Percentiles rank a stretch among this genome's conserved stretches.
phyloP scores from a whole-genome alignment of 306 rosid species.

The Herpetospermum pedunculosum region DNA sequence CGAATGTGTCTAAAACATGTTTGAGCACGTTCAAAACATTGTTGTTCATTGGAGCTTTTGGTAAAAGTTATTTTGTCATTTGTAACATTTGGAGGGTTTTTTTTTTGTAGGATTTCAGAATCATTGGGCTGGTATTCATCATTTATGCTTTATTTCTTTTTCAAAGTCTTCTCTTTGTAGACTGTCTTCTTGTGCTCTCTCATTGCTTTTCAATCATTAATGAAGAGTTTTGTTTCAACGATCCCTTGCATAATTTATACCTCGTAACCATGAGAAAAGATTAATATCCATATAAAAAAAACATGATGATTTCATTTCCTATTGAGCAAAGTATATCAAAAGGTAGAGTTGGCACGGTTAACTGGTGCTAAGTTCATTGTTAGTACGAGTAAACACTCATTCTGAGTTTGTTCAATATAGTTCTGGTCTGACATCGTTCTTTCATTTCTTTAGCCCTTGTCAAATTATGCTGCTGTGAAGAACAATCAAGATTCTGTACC shows the following conservation, averaged over 20 bases:
- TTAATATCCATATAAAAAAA: neutral
- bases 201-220: too few relatives aligned
- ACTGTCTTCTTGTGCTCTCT: too few relatives aligned
- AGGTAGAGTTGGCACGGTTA: neutral
- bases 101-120: too few relatives aligned
- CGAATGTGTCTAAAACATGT: neutral
- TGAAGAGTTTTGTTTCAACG: too few relatives aligned
- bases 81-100: too few relatives aligned
- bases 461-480: conserved; percentile 24
- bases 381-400: neutral
- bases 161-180: too few relatives aligned
- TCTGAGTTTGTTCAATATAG: neutral
- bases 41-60: neutral
- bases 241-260: neutral
- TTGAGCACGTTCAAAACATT: neutral
- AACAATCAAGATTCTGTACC: conserved; percentile 15
- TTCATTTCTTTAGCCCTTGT: conserved; percentile 27
- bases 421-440: neutral
- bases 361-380: neutral
- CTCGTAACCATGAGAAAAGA: neutral
- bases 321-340: neutral
- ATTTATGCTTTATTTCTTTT: too few relatives aligned
- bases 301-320: neutral
- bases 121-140: too few relatives aligned
- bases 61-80: too few relatives aligned